Conservation (phyloP, 257 asterid species). For the Linderniella brevidens region DNA sequence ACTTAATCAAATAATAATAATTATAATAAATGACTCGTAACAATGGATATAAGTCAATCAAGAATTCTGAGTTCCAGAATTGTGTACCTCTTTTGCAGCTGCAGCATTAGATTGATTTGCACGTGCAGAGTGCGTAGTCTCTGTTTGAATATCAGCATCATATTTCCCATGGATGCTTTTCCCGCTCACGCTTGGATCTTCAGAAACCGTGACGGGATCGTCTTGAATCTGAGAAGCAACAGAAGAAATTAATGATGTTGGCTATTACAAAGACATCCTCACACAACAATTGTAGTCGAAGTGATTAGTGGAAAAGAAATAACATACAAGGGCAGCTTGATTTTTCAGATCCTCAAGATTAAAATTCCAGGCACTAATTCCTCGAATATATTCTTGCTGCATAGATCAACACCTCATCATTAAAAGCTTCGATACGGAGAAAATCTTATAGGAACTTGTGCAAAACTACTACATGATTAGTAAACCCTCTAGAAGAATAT, state of each 20-base stretch:
- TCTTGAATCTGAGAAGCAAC: constrained; percentile 60
- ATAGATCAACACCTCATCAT: constrained; percentile 11
- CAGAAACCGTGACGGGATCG: constrained; percentile 39
- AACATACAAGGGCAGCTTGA: constrained; percentile 84
- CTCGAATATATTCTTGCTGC: constrained; percentile 97
- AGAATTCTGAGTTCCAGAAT: too few species aligned
- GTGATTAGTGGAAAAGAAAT: not conserved
- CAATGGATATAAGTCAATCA: too few species aligned
- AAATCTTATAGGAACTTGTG: not conserved
- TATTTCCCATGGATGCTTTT: constrained; percentile 24
- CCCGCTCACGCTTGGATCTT: constrained; percentile 32
- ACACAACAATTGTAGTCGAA: too few species aligned
- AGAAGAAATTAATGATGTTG: constrained; percentile 3
- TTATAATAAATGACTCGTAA: too few species aligned
- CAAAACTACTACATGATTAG: not conserved
- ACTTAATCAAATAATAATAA: too few species aligned
- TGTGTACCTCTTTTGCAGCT: constrained; percentile 35
- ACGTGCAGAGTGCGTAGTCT: constrained; percentile 21
- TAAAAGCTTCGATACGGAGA: constrained; percentile 6
- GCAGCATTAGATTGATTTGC: constrained; percentile 25
- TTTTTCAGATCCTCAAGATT: constrained; percentile 85
- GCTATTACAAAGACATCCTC: too few species aligned
- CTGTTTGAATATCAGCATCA: constrained; percentile 29
- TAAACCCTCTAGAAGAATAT: not conserved
- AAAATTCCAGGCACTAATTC: constrained; percentile 95